These are phyloP conservation scores for Starmerella riodocensis DNA, from an alignment of 805 yeast species.

Conservation along the genomic window DNA sequence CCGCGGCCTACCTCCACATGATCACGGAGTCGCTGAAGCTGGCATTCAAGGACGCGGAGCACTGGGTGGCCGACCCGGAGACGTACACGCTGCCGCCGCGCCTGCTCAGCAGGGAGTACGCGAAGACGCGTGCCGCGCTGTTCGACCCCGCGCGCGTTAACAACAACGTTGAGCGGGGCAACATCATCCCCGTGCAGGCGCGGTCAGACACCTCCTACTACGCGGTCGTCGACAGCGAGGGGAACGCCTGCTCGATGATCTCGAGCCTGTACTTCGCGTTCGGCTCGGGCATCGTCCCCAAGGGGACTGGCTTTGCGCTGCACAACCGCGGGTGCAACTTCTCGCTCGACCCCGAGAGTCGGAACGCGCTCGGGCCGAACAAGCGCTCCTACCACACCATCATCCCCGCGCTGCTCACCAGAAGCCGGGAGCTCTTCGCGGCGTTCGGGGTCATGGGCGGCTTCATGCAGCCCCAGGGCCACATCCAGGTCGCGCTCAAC, in stretches of 20 bases:
- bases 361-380: conserved; percentile 51
- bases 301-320: conserved; percentile 46
- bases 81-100: conserved; percentile 25
- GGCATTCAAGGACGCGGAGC: conserved; percentile 64
- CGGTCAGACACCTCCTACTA: conserved; percentile 64
- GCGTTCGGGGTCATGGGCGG: conserved; percentile 81
- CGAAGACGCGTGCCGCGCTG: conserved; percentile 37
- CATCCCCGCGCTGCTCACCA: conserved; percentile 68
- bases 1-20: conserved; percentile 55
- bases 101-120: conserved; percentile 38
- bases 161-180: conserved; percentile 33
- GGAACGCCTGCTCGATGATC: conserved; percentile 73
- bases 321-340: conserved; percentile 73
- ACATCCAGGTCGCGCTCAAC: conserved; percentile 62
- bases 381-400: conserved; percentile 75
- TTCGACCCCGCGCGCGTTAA: conserved; percentile 35
- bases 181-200: conserved; percentile 29
- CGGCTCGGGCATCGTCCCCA: conserved; percentile 58
- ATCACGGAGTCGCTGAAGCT: conserved; percentile 60
- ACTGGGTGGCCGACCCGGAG: conserved; percentile 50
- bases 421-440: conserved; percentile 40
- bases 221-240: conserved; percentile 48
- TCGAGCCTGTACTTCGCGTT: conserved; percentile 58
- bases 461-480: conserved; percentile 77
- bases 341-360: conserved; percentile 42